Evolutionary conservation across 805 yeast genomes (phyloP).

Genomic region (Cyberlindnera saturnus): DNA sequence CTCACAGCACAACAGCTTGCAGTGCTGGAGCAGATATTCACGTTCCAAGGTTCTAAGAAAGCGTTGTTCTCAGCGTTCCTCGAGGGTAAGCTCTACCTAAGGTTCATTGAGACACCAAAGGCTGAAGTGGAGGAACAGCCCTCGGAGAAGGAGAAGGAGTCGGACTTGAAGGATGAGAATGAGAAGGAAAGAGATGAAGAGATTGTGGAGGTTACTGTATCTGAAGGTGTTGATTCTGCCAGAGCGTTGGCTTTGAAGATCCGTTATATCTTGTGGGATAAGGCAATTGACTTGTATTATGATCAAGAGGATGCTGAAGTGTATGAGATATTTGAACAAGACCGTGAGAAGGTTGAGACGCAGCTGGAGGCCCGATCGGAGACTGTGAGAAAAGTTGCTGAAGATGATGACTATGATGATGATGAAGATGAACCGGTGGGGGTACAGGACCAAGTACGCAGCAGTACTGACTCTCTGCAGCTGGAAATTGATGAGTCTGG

Average conservation of each 20-base stretch:
- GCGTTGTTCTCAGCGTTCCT: slow-evolving; percentile 41
- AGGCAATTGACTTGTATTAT: slow-evolving; percentile 49
- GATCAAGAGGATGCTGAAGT: slow-evolving; percentile 11
- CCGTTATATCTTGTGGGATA: slow-evolving; percentile 67
- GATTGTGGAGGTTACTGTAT: slow-evolving; percentile 31
- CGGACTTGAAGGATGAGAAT: slow-evolving; percentile 3
- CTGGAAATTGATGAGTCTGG: slow-evolving; percentile 18
- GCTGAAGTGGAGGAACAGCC: slow-evolving; percentile 1
- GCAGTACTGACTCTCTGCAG: slow-evolving; percentile 14
- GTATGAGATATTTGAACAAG: slow-evolving; percentile 18
- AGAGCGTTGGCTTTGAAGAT: slow-evolving; percentile 57
- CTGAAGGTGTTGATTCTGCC: slow-evolving; percentile 38
- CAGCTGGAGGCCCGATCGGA: not conserved
- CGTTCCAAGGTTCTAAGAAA: slow-evolving; percentile 22
- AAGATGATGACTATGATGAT: slow-evolving; percentile 27
- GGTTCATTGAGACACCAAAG: slow-evolving; percentile 12
- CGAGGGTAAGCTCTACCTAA: slow-evolving; percentile 25
- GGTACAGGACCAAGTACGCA: slow-evolving; percentile 17
- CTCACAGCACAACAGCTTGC: slow-evolving; percentile 51
- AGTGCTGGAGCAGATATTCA: slow-evolving; percentile 40
- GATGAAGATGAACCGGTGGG: slow-evolving; percentile 19
- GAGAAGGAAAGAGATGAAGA: slow-evolving; percentile 35
- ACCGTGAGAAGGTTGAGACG: slow-evolving; percentile 5
- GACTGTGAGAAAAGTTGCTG: slow-evolving; percentile 30
- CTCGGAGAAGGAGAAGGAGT: slow-evolving; percentile 2